Evolutionary conservation across 805 yeast species (phyloP), one percentile per base, ranked within the genome.

Genomic region (Blastobotrys chiropterorum): DNA sequence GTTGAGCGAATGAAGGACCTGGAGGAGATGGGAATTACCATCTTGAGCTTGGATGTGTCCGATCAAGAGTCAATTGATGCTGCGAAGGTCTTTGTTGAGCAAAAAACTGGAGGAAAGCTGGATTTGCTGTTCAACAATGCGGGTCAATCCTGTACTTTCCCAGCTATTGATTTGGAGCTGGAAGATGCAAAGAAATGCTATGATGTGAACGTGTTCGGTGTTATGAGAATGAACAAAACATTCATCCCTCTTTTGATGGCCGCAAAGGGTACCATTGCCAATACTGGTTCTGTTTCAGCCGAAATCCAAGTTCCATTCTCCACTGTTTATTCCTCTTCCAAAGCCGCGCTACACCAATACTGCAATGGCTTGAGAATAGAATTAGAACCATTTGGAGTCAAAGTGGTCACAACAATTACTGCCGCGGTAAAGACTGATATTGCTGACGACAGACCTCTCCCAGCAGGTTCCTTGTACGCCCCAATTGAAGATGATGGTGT

Each of bases 381-480:
- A 66, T 62, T 86, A 76, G 78, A 78, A 62, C 85, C 87, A 3
- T 82, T 85, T 60, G 85, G 77, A 14, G 90, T 86, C 3, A 72
- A 80, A 47, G 92, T 86, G 0, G 72, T 84, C 54, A 83, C 83
- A 59, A 73, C 83, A 11, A 67, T 84, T 41, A 86, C 92, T 7
- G 94, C 95, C 31, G 92, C 86, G 31, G 94, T 86, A 39, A 68
- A 70, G 21, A 84, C 94, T 0, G 74, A 80, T 49, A 84, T 86
- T 59, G 87, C 82, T 0, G 92, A 86, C 59, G 78, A 72, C 2
- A 73, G 88, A 57, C 75, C 79, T 0, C 64, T 85, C 30, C 85
- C 87, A 2, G 65, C 65, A 16, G 67, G 62, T 20, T 83, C 90
- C 0, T 31, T 50, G 3, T 61, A 79, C 44, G 85, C 72, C 62